Evolutionary conservation across 768 basidiomycete species (phyloP).

Genomic region (Lactarius akahatsu): DNA sequence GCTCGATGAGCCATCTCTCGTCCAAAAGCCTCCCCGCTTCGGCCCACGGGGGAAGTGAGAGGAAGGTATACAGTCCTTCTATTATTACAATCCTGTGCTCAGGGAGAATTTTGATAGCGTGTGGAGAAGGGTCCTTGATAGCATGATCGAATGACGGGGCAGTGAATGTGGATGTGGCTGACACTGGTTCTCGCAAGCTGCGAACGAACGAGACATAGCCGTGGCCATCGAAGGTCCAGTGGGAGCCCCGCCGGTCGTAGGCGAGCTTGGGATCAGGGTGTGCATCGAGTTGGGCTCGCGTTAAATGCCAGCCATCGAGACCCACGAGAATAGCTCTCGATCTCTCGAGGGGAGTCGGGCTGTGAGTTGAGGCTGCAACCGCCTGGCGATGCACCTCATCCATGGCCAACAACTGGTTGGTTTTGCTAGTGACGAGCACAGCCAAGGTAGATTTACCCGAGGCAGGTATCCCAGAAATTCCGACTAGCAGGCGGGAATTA

Average conservation of each 20-base stretch:
- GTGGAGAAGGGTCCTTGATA: slow-evolving; percentile 75
- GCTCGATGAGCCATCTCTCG: slow-evolving; percentile 73
- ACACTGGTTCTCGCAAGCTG: slow-evolving; percentile 45
- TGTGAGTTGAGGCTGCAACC: slow-evolving; percentile 1
- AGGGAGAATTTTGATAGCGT: slow-evolving; percentile 56
- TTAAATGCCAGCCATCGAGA: slow-evolving; percentile 91
- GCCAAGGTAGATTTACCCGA: slow-evolving; percentile 86
- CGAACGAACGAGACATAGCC: slow-evolving; percentile 69
- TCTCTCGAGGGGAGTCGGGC: neutral
- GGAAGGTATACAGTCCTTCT: slow-evolving; percentile 86
- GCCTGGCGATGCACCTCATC: slow-evolving; percentile 4
- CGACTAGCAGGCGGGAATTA: slow-evolving; percentile 58
- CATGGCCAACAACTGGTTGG: slow-evolving; percentile 47
- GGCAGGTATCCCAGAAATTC: slow-evolving; percentile 77
- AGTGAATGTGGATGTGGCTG: slow-evolving; percentile 38
- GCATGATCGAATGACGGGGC: slow-evolving; percentile 89
- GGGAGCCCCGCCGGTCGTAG: slow-evolving; percentile 75
- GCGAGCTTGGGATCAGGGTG: slow-evolving; percentile 77
- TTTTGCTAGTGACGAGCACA: slow-evolving; percentile 49
- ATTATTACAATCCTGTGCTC: slow-evolving; percentile 77
- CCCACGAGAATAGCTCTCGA: slow-evolving; percentile 62
- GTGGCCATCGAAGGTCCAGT: slow-evolving; percentile 88
- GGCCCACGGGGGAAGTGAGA: slow-evolving; percentile 72
- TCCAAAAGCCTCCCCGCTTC: slow-evolving; percentile 65
- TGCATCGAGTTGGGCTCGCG: slow-evolving; percentile 71